Conservation (phyloP, 176 grass and related monocot species). For the Puccinellia tenuiflora region DNA sequence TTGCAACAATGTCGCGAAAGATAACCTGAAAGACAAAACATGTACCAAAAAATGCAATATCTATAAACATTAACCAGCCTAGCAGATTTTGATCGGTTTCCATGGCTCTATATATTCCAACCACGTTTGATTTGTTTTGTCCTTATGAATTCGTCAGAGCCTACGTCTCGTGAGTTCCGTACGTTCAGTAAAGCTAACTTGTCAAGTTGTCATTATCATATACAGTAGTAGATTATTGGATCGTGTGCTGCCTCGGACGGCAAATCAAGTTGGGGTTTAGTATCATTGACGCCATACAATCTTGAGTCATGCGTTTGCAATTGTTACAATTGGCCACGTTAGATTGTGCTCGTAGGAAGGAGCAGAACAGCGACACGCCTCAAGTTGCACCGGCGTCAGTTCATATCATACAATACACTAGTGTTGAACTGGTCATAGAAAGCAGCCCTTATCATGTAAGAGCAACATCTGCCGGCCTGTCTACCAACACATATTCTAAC, state of each 20-base stretch:
- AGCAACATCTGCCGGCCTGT: no score
- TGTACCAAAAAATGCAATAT: no score
- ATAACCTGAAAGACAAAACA: not conserved
- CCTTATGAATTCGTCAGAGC: not conserved
- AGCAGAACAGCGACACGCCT: not conserved
- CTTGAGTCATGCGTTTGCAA: not conserved
- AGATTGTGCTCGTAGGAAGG: not conserved
- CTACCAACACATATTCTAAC: no score
- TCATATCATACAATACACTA: not conserved
- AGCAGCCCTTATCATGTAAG: no score
- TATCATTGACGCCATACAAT: not conserved
- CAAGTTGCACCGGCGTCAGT: not conserved
- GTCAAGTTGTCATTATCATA: not conserved
- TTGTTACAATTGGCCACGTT: constrained; percentile 10
- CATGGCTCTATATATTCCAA: not conserved
- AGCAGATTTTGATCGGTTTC: not conserved
- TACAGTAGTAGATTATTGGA: not conserved
- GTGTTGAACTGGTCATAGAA: no score
- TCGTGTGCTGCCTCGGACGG: not conserved
- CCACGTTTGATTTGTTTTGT: not conserved
- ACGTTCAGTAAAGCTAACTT: not conserved
- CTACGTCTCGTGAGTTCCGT: not conserved
- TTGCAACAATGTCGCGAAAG: not conserved
- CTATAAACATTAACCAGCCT: no score
- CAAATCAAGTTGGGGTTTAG: not conserved